These are phyloP conservation scores for Boeremia exigua DNA, from an alignment of 2,329 filamentous ascomycete species.

Conservation along the genomic window DNA sequence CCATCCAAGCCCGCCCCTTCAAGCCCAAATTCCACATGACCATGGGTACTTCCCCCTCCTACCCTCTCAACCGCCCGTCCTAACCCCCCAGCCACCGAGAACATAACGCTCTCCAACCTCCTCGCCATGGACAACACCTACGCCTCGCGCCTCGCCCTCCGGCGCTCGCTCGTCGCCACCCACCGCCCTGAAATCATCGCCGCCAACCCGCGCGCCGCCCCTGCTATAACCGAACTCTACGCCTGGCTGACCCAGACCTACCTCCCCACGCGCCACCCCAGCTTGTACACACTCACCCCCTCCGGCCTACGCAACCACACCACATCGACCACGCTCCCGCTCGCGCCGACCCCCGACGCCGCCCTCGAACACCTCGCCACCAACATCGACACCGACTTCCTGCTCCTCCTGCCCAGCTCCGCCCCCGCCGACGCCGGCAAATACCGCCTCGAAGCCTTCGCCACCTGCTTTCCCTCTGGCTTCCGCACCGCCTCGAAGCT, in stretches of 20 bases:
- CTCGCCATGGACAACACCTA: constrained; percentile 67
- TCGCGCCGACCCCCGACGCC: constrained; percentile 44
- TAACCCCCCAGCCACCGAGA: constrained; percentile 57
- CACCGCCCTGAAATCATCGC: constrained; percentile 52
- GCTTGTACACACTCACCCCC: constrained; percentile 54
- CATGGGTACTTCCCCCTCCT: constrained; percentile 59
- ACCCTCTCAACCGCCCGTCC: background rate
- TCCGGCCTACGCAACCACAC: constrained; percentile 52
- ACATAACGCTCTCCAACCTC: constrained; percentile 59
- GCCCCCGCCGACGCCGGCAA: constrained; percentile 36
- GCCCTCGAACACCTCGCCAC: constrained; percentile 58
- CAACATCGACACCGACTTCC: constrained; percentile 66
- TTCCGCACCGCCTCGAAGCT: constrained; percentile 65
- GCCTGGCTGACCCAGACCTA: constrained; percentile 61
- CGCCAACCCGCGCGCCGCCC: constrained; percentile 44
- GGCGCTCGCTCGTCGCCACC: constrained; percentile 54
- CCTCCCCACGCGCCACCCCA: constrained; percentile 63
- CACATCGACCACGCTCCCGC: constrained; percentile 53
- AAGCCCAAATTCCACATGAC: constrained; percentile 68
- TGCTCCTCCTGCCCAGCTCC: constrained; percentile 59
- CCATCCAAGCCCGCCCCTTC: constrained; percentile 62
- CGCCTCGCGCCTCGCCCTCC: constrained; percentile 57
- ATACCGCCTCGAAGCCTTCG: constrained; percentile 64
- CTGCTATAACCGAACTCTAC: constrained; percentile 64
- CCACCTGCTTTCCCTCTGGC: constrained; percentile 63